Conservation (phyloP, 768 basidiomycete species). For the Panaeolus papilionaceus region DNA sequence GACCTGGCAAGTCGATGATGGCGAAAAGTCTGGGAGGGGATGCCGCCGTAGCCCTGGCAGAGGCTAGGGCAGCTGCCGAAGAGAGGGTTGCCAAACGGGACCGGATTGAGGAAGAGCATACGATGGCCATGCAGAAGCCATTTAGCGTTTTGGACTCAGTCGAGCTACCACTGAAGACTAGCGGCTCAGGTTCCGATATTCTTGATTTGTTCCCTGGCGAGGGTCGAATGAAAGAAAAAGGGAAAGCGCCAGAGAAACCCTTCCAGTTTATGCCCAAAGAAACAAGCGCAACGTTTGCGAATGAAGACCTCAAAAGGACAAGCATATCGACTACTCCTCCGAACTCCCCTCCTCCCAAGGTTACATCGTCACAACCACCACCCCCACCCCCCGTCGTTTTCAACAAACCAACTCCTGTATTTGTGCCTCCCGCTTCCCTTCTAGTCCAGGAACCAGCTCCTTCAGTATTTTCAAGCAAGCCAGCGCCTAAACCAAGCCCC, state of each 20-base stretch:
- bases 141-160: constrained; percentile 1
- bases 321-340: constrained; percentile 64
- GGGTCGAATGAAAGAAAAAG: constrained; percentile 40
- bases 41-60: constrained; percentile 65
- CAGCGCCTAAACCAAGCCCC: constrained; percentile 28
- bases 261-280: constrained; percentile 32
- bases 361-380: constrained; percentile 38
- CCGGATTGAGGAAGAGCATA: constrained; percentile 49
- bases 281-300: constrained; percentile 13
- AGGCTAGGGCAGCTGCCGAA: constrained; percentile 72
- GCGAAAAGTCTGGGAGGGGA: constrained; percentile 66
- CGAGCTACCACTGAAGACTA: constrained; percentile 32
- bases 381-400: constrained; percentile 55
- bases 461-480: constrained; percentile 27
- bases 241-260: constrained; percentile 35
- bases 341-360: constrained; percentile 47
- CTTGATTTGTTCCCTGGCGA: constrained; percentile 63
- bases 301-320: constrained; percentile 29
- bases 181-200: constrained; percentile 50
- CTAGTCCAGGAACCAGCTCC: constrained; percentile 19
- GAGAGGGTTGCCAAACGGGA: constrained; percentile 72
- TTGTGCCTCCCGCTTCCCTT: constrained; percentile 48
- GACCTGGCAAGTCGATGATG: constrained; percentile 55
- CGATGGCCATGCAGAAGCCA: constrained; percentile 26
- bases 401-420: constrained; percentile 60